phyloP scores from a whole-genome alignment of 495 filamentous ascomycete genomes.

The Alectoria sarmentosa region DNA sequence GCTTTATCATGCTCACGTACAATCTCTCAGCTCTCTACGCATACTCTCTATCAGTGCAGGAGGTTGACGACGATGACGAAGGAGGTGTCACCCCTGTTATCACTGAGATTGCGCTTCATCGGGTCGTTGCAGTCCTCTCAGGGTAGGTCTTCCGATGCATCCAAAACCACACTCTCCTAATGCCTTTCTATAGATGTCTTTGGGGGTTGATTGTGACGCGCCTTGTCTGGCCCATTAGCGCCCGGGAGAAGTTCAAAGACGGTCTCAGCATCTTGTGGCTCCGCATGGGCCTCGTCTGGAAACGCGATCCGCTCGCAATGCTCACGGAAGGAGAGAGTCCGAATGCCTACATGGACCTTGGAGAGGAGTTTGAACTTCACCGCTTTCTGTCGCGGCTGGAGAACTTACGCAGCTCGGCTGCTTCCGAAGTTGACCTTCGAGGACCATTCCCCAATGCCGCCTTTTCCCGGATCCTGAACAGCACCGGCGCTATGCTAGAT shows the following conservation, averaged over 20 bases:
- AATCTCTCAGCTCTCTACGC: conserved; percentile 95
- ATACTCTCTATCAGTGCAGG: conserved; percentile 74
- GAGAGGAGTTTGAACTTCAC: conserved; percentile 68
- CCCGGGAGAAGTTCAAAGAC: conserved; percentile 75
- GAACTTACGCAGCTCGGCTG: conserved; percentile 62
- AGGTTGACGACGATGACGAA: conserved; percentile 69
- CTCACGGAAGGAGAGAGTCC: conserved; percentile 50
- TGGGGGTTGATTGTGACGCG: conserved; percentile 92
- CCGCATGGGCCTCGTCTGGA: conserved; percentile 94
- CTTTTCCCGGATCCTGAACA: conserved; percentile 65
- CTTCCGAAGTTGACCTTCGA: conserved; percentile 73
- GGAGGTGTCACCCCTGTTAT: conserved; percentile 82
- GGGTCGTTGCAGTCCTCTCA: conserved; percentile 77
- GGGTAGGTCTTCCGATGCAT: conserved; percentile 35
- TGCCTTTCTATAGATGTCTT: conserved; percentile 42
- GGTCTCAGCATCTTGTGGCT: conserved; percentile 82
- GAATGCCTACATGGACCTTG: conserved; percentile 68
- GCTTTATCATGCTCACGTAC: conserved; percentile 90
- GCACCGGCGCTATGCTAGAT: conserved; percentile 78
- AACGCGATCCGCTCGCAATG: conserved; percentile 78
- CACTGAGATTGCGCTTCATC: conserved; percentile 80
- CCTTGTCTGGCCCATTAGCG: conserved; percentile 88
- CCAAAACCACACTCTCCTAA: neutral
- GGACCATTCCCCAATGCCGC: conserved; percentile 70
- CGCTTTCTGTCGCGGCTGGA: conserved; percentile 59